Percentiles rank a stretch among this genome's conserved stretches.
Evolutionary conservation across 2,329 filamentous ascomycete genomes (phyloP).

Genomic region (Myrmaecium sp.): DNA sequence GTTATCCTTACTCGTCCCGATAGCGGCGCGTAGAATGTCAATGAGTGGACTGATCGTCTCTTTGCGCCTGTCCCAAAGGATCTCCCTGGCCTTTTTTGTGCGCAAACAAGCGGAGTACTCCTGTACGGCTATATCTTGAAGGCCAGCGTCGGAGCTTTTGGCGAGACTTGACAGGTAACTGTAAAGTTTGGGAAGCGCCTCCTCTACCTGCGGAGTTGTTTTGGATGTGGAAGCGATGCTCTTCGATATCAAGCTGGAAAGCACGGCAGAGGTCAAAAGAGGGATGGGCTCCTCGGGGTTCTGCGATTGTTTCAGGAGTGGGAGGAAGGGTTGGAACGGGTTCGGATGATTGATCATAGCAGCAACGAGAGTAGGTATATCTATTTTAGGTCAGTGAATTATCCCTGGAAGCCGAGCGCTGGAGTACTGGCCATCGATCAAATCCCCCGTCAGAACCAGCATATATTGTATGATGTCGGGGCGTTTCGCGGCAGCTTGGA

Average conservation of each 20-base stretch:
- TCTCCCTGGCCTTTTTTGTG: slow-evolving; percentile 51
- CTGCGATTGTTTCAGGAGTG: slow-evolving; percentile 66
- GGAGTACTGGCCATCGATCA: slow-evolving; percentile 55
- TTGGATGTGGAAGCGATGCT: slow-evolving; percentile 45
- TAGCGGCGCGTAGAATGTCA: slow-evolving; percentile 59
- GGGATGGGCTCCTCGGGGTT: slow-evolving; percentile 79
- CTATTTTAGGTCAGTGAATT: slow-evolving; percentile 28
- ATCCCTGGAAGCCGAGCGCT: not conserved
- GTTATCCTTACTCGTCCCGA: slow-evolving; percentile 54
- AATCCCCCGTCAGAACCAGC: slow-evolving; percentile 70
- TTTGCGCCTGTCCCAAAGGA: slow-evolving; percentile 83
- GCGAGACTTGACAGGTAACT: slow-evolving; percentile 71
- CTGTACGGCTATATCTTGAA: slow-evolving; percentile 91
- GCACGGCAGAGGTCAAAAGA: slow-evolving; percentile 72
- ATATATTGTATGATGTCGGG: slow-evolving; percentile 90
- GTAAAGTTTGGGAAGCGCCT: slow-evolving; percentile 68
- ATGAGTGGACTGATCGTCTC: slow-evolving; percentile 72
- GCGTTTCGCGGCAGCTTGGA: slow-evolving; percentile 56
- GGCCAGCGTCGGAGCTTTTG: slow-evolving; percentile 69
- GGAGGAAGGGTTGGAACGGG: slow-evolving; percentile 61
- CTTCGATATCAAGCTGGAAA: slow-evolving; percentile 59
- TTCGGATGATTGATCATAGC: slow-evolving; percentile 56
- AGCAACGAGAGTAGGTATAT: slow-evolving; percentile 61
- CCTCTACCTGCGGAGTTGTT: slow-evolving; percentile 43
- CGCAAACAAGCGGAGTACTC: slow-evolving; percentile 76